Percentiles rank a stretch among this genome's conserved stretches.
Evolutionary conservation across 805 yeast species (phyloP).

Genomic region (Deakozyma indianensis): DNA sequence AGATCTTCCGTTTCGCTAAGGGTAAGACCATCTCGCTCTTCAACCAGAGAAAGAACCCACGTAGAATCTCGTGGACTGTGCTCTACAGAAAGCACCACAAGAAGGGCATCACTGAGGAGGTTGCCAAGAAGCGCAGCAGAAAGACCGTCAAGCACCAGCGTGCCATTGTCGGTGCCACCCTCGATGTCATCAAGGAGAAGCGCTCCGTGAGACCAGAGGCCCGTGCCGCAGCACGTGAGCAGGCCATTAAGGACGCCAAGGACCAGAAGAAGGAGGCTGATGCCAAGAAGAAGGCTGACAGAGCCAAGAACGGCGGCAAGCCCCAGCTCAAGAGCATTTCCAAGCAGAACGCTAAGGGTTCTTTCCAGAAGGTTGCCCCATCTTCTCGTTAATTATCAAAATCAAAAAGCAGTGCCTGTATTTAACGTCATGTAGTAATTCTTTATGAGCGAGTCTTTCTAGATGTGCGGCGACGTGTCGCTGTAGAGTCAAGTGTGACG

Average conservation of each 20-base stretch:
- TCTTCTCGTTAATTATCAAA: constrained; percentile 98
- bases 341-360: constrained; percentile 96
- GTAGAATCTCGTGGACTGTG: constrained; percentile 99
- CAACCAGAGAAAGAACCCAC: constrained; percentile 99
- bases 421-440: not conserved
- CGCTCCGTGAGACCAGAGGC: constrained; percentile 91
- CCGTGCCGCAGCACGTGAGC: constrained; percentile 95
- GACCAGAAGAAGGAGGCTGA: constrained; percentile 64
- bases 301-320: constrained; percentile 49
- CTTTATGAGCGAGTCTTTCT: not conserved
- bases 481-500: no score
- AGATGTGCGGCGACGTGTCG: no score
- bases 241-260: constrained; percentile 47
- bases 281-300: constrained; percentile 90
- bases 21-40: constrained; percentile 95
- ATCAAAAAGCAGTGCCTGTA: no score
- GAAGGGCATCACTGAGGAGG: constrained; percentile 99
- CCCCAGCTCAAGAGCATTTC: constrained; percentile 56
- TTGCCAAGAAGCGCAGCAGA: constrained; percentile 91
- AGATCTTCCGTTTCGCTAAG: constrained; percentile 98
- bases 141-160: constrained; percentile 97
- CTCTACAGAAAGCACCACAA: constrained; percentile 99
- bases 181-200: constrained; percentile 96
- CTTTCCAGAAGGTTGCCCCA: constrained; percentile 93
- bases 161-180: constrained; percentile 98